Conservation (phyloP, 2,329 filamentous ascomycete genomes). For the Neofusicoccum cordaticola region DNA sequence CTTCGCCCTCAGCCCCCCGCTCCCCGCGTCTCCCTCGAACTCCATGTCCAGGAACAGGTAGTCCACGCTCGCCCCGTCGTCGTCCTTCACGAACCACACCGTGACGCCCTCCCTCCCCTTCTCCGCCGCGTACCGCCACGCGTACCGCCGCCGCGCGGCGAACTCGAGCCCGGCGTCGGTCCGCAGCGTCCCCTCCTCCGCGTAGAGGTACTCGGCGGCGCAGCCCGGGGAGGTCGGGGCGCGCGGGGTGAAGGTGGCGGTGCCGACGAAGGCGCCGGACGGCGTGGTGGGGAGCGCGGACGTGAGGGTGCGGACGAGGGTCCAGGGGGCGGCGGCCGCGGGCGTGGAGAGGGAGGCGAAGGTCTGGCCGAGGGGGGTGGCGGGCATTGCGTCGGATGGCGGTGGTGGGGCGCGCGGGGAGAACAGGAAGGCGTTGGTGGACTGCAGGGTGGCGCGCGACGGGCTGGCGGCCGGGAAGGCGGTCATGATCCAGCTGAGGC, state of each 20-base stretch:
- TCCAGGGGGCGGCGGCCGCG: constrained; percentile 56
- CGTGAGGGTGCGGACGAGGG: constrained; percentile 55
- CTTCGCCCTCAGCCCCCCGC: constrained; percentile 44
- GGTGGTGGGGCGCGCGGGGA: background rate
- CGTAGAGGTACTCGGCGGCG: constrained; percentile 61
- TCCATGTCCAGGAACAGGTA: constrained; percentile 73
- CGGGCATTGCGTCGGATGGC: background rate
- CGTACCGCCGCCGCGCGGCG: constrained; percentile 62
- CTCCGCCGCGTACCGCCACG: constrained; percentile 59
- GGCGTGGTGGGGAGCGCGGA: constrained; percentile 60
- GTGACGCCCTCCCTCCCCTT: constrained; percentile 45
- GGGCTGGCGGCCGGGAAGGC: constrained; percentile 78
- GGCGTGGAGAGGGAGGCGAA: background rate
- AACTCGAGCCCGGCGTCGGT: constrained; percentile 56
- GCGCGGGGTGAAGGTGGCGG: constrained; percentile 61
- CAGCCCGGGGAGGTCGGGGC: constrained; percentile 44
- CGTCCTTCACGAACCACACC: constrained; percentile 66
- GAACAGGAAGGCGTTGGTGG: constrained; percentile 87
- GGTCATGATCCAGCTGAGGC: constrained; percentile 79
- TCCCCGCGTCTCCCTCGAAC: constrained; percentile 32
- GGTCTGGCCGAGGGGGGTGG: background rate
- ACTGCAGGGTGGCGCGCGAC: constrained; percentile 79
- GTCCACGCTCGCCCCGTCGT: constrained; percentile 61
- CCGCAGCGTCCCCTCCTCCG: constrained; percentile 64
- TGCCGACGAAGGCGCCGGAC: constrained; percentile 64